Base-by-base conservation (phyloP, 106 monocot species). In the Dendrobium catenatum region DNA sequence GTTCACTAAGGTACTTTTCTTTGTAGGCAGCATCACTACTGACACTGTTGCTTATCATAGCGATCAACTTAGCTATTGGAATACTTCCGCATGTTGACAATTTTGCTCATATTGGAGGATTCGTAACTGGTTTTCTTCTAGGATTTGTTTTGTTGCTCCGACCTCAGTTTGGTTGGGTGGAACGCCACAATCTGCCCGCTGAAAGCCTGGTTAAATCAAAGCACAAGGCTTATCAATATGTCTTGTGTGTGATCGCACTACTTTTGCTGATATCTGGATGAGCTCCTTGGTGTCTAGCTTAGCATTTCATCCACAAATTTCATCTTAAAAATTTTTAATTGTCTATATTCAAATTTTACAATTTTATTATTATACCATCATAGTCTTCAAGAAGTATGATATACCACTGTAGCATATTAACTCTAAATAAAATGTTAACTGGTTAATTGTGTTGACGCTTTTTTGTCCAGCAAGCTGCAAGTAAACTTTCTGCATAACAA, bases 61-160 rank as follows among this genome's bases (percentile, higher is more conserved):
- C 64, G 44, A 87, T 91, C 58, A 91, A 91, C 42, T 85, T 91
- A 85, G 91, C 85, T 27, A 37, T 91, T 66, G 91, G 91, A 42
- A 87, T 91, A 79, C 79, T 91, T 4, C 91, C 91, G 10, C 83
- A 85, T 81, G 86, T 91, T 3, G 89, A 91, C 77, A 91, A 88
- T 42, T 91, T 86, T 85, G 89, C 89, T 11, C 91, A 91, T 76
- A 91, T 91, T 72, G 91, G 91, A 81, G 89, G 91, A 41, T 89
- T 91, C 31, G 16, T 87, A 58, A 78, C 89, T 22, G 91, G 91
- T 26, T 87, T 87, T 75, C 87, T 91, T 61, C 77, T 91, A 13
- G 91, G 91, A 4, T 91, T 91, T 78, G 46, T 91, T 19, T 17
- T 91, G 58, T 74, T 91, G 83, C 59, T 89, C 6, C 82, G 86